These are phyloP conservation scores for Meyerozyma athensensis DNA, from an alignment of 1,139 yeast genomes.

Conservation along the genomic window DNA sequence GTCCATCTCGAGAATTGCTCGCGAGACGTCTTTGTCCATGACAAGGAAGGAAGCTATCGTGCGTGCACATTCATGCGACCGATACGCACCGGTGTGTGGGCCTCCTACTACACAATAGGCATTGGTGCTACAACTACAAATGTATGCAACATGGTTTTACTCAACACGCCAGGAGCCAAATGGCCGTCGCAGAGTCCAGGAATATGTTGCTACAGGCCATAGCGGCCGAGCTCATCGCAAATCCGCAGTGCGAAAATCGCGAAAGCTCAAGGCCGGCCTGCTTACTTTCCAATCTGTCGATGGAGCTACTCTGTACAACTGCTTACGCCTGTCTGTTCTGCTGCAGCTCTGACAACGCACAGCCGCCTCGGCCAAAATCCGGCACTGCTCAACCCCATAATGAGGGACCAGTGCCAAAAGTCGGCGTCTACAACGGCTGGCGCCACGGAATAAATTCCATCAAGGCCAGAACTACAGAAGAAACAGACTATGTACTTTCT, in stretches of 20 bases:
- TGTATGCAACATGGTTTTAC: conserved; percentile 91
- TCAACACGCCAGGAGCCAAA: conserved; percentile 78
- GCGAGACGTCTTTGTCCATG: no score
- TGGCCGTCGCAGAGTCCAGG: conserved; percentile 88
- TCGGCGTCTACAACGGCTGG: conserved; percentile 6
- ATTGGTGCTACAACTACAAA: conserved; percentile 11
- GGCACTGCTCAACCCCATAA: conserved; percentile 52
- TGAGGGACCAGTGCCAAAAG: conserved; percentile 41
- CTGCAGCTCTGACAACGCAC: conserved; percentile 13
- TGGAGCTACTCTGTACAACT: conserved; percentile 79
- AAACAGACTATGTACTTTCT: conserved; percentile 33
- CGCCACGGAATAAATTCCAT: conserved; percentile 5
- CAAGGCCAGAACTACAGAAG: not conserved
- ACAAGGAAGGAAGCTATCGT: no score
- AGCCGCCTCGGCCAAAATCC: conserved; percentile 19
- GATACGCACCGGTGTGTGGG: not conserved
- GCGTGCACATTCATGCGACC: no score
- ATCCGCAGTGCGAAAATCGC: conserved; percentile 9
- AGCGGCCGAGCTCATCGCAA: conserved; percentile 53
- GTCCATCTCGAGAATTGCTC: not conserved
- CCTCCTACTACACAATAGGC: not conserved
- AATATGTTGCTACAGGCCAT: conserved; percentile 70
- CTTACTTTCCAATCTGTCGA: conserved; percentile 73
- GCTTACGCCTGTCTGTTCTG: conserved; percentile 13
- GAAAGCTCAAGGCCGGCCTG: conserved; percentile 69